A percentile compares a stretch with the other conserved stretches of the same genome.
phyloP scores from a whole-genome alignment of 331 rosid species.

The Rhamnella rubrinervis region DNA sequence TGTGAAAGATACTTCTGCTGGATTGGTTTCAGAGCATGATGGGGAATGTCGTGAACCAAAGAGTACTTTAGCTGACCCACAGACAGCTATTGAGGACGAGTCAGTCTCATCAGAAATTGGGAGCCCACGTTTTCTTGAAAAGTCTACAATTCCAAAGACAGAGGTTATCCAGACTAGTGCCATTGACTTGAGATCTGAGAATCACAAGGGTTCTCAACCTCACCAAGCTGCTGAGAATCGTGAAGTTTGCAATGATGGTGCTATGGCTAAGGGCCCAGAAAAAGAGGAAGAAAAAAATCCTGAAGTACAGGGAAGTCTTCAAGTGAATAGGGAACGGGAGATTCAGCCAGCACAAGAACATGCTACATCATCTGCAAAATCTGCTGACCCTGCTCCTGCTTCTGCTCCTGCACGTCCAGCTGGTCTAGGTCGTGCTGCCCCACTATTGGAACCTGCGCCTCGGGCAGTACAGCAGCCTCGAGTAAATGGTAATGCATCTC shows the following conservation, averaged over 20 bases:
- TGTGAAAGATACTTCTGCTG: constrained; percentile 19
- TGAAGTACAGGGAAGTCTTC: constrained; percentile 36
- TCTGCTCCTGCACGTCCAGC: constrained; percentile 69
- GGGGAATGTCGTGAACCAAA: constrained; percentile 30
- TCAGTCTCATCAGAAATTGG: constrained; percentile 22
- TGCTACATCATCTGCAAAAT: constrained; percentile 47
- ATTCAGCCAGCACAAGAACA: constrained; percentile 29
- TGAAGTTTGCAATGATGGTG: constrained; percentile 20
- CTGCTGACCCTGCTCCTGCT: constrained; percentile 42
- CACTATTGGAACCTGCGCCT: constrained; percentile 70
- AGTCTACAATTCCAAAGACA: constrained; percentile 32
- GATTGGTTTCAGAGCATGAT: constrained; percentile 24
- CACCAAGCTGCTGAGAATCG: constrained; percentile 32
- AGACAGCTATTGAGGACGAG: constrained; percentile 27
- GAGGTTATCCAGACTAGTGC: constrained; percentile 26
- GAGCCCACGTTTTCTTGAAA: constrained; percentile 25
- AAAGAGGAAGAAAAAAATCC: constrained; percentile 38
- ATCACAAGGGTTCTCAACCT: constrained; percentile 20
- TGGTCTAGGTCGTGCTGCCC: constrained; percentile 90
- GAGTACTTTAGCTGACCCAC: constrained; percentile 29
- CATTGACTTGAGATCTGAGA: constrained; percentile 24
- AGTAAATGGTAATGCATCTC: constrained; percentile 58
- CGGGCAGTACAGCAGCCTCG: constrained; percentile 76
- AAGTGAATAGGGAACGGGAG: constrained; percentile 30
- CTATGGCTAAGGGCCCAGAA: constrained; percentile 37